These are phyloP conservation scores for Cyberlindnera bimundalis DNA, from an alignment of 805 yeast species.

Conservation along the genomic window DNA sequence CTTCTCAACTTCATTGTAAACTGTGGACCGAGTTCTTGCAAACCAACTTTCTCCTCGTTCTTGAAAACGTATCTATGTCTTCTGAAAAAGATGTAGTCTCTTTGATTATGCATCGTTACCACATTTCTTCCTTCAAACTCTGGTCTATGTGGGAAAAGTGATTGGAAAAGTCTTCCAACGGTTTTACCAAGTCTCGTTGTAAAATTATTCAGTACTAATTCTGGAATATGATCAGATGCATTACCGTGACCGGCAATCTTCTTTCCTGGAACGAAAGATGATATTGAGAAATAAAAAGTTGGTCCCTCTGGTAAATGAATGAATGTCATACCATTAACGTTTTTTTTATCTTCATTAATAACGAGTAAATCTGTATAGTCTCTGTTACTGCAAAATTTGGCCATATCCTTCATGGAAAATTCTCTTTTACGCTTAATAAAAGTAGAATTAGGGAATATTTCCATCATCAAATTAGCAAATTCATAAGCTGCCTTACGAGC, in stretches of 20 bases:
- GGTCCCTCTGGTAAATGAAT: conserved; percentile 96
- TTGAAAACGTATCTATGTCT: conserved; percentile 89
- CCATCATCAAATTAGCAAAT: conserved; percentile 82
- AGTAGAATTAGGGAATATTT: conserved; percentile 78
- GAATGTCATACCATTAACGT: conserved; percentile 87
- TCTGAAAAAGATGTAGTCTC: conserved; percentile 93
- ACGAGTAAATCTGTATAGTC: conserved; percentile 86
- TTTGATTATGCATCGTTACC: conserved; percentile 90
- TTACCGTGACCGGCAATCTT: conserved; percentile 84
- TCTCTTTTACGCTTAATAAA: conserved; percentile 87
- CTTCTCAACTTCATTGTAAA: conserved; percentile 87
- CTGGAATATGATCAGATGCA: conserved; percentile 89
- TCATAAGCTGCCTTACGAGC: conserved; percentile 87
- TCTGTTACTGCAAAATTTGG: conserved; percentile 74
- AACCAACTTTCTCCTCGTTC: conserved; percentile 88
- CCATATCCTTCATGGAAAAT: conserved; percentile 82
- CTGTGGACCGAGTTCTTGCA: conserved; percentile 96
- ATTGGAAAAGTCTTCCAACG: conserved; percentile 87
- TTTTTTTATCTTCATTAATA: conserved; percentile 90
- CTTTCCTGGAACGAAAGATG: conserved; percentile 73
- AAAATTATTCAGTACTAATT: conserved; percentile 87
- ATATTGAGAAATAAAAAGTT: conserved; percentile 82
- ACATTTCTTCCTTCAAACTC: conserved; percentile 96
- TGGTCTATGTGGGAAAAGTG: conserved; percentile 88
- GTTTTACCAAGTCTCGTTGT: conserved; percentile 90